Evolutionary conservation across 306 rosid genomes (phyloP).

Genomic region (Heteromeles arbutifolia): DNA sequence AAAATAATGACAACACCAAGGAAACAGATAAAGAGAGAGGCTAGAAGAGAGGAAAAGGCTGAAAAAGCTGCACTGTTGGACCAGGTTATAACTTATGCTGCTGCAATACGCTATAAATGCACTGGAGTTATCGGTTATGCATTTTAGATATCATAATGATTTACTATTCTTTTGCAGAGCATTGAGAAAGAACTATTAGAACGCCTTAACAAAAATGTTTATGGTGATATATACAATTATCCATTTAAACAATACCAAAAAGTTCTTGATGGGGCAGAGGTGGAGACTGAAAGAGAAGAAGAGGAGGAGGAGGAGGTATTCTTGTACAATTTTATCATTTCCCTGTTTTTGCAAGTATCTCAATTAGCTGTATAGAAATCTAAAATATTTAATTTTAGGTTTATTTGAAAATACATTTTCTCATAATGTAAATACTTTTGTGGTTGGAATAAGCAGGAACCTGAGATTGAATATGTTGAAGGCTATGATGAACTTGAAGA

Average conservation of each 20-base stretch:
- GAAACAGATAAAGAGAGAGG: slow-evolving; percentile 75
- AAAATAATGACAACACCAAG: slow-evolving; percentile 83
- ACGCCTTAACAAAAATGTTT: slow-evolving; percentile 58
- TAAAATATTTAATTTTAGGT: background rate
- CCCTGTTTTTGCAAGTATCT: background rate
- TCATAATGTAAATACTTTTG: background rate
- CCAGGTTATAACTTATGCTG: slow-evolving; percentile 45
- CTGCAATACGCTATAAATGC: slow-evolving; percentile 4
- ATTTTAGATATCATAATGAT: slow-evolving; percentile 10
- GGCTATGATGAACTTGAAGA: slow-evolving; percentile 66
- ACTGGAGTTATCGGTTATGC: background rate
- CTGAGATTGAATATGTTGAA: slow-evolving; percentile 66
- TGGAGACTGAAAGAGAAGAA: slow-evolving; percentile 35
- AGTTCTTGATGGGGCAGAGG: slow-evolving; percentile 45
- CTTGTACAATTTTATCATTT: background rate
- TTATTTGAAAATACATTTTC: background rate
- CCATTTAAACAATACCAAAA: slow-evolving; percentile 44
- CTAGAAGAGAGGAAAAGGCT: slow-evolving; percentile 87
- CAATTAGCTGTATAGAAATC: slow-evolving; percentile 14
- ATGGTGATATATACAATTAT: slow-evolving; percentile 63
- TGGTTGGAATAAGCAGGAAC: slow-evolving; percentile 48
- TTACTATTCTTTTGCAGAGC: slow-evolving; percentile 37
- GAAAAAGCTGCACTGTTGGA: slow-evolving; percentile 67
- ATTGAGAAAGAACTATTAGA: slow-evolving; percentile 69
- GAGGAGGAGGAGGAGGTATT: slow-evolving; percentile 69